phyloP scores from a whole-genome alignment of 2,329 filamentous ascomycete genomes.

The Colletotrichum coccodes region DNA sequence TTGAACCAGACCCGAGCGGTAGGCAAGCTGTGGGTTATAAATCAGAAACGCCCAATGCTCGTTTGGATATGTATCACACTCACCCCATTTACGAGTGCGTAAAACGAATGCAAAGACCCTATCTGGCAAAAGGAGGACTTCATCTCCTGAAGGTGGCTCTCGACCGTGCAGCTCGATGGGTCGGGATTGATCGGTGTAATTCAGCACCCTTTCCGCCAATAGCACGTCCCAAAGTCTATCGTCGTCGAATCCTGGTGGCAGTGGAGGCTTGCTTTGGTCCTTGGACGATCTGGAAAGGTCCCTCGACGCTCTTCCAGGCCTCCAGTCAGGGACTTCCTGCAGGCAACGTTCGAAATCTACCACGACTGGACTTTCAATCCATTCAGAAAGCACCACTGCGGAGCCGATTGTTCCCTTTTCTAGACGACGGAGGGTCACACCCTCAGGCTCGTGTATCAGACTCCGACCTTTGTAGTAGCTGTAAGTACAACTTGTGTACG shows the following conservation, averaged over 20 bases:
- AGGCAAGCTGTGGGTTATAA: not conserved
- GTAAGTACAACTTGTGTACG: not conserved
- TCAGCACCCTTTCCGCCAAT: not conserved
- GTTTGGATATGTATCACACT: not conserved
- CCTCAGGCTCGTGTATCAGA: not conserved
- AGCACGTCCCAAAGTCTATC: not conserved
- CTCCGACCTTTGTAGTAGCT: conserved; percentile 1
- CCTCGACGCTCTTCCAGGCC: not conserved
- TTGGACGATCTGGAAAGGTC: not conserved
- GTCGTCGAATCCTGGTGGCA: not conserved
- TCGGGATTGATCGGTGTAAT: not conserved
- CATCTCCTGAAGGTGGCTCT: not conserved
- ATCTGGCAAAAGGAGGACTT: not conserved
- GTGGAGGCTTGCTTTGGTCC: not conserved
- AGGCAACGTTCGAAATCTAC: conserved; percentile 1
- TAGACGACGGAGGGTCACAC: not conserved
- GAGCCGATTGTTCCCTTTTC: not conserved
- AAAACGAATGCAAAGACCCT: not conserved
- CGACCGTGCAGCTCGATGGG: not conserved
- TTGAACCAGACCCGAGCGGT: fast-evolving
- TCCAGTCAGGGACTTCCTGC: not conserved
- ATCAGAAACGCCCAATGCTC: not conserved
- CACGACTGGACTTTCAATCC: not conserved
- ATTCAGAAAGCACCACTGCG: not conserved
- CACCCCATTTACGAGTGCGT: conserved; percentile 8